These are phyloP conservation scores for barrel medic (Medicago truncatula) DNA, from an alignment of 306 rosid genomes.

Conservation along the genomic window DNA sequence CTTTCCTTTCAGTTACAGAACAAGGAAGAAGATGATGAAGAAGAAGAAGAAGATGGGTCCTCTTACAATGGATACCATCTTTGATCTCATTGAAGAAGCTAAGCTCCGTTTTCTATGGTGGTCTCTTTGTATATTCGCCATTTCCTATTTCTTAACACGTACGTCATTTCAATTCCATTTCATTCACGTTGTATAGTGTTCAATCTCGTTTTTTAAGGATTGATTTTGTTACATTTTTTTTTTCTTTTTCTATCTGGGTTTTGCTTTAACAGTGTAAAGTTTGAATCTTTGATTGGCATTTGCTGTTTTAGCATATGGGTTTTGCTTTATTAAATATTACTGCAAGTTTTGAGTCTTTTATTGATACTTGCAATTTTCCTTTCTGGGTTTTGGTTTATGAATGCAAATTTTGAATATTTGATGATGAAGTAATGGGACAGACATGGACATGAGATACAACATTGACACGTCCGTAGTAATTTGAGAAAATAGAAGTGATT, in stretches of 20 bases:
- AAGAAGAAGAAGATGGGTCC: conserved; percentile 46
- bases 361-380: neutral
- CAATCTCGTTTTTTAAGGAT: neutral
- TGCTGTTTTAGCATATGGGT: conserved; percentile 8
- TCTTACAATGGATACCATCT: conserved; percentile 56
- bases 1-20: conserved; percentile 39
- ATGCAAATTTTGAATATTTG: neutral
- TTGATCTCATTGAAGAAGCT: conserved; percentile 91
- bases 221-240: conserved; percentile 13
- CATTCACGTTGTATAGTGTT: neutral
- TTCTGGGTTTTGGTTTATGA: neutral
- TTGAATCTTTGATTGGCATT: conserved; percentile 28
- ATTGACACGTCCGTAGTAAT: neutral
- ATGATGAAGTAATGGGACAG: neutral
- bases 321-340: neutral
- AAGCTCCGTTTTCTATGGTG: conserved; percentile 92
- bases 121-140: conserved; percentile 80
- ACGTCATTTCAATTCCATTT: conserved; percentile 48
- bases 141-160: conserved; percentile 93
- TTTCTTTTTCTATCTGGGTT: conserved; percentile 22
- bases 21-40: conserved; percentile 17
- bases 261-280: neutral
- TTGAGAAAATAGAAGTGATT: neutral
- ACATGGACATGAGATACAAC: neutral
- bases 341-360: neutral